Base-by-base conservation (phyloP, 306 rosid species). In the Pueraria montana region DNA sequence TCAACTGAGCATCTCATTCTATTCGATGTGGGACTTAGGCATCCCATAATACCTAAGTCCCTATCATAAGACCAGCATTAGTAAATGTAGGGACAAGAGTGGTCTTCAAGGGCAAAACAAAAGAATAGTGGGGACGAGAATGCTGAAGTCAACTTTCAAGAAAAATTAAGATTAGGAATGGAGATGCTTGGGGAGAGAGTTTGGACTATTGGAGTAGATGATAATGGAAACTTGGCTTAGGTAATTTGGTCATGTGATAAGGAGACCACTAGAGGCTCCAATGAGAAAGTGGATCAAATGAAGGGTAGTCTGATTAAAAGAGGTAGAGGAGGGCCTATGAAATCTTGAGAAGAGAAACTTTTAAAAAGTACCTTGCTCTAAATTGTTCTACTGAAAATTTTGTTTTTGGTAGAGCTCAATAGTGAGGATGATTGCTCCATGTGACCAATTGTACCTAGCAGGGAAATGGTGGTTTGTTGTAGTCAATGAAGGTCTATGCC, bases 121-220 rank as follows among this genome's bases (percentile, higher is more conserved):
- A 66, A 43, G 50, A 58, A 16, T 67, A 76, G 43, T 42, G 8
- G 52, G 76, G 53, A 45, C 8, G 23, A 45, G 59, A 55, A 55
- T 55, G 74, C 42, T 48, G n/a, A 59, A 43, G 78, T 59, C n/a
- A 70, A 26, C 23, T 17, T 36, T 62, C n/a, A 48, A 71, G 63
- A 46, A 14, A 70, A 72, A 20, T 23, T 13, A 55, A 76, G 69
- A 76, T 17, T 80, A 30, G 78, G 48, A 68, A 61, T 11, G 17
- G 42, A 72, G 64, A 50, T 72, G 40, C 42, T 50, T 50, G 6
- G 72, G 49, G 72, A 27, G 73, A 45, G 79, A 56, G 26, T 66
- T 59, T 72, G 53, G 30, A 70, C 18, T 52, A 24, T 61, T 72
- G 84, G 34, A 61, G 72, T 72, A 71, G 72, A 61, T 34, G 67